Evolutionary conservation across 805 yeast species (phyloP), one percentile per base, ranked within the genome.

Genomic region (Spathaspora girioi): DNA sequence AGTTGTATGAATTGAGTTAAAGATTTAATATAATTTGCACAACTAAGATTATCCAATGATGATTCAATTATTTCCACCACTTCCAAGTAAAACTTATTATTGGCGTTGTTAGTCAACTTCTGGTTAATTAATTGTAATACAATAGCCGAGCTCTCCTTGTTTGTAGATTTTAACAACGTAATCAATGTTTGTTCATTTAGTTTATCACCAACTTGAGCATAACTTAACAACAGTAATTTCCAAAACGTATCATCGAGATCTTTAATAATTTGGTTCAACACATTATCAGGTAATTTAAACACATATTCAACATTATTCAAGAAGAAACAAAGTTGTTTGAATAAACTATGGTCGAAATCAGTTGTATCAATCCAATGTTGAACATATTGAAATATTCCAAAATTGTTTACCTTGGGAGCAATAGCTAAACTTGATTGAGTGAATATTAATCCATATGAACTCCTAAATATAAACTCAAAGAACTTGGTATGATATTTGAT

Each of bases 401-500:
- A 77, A 20, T 75, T 69, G 29, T 77, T 31, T 2, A 81, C 62
- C 58, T 78, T 82, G 12, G 78, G 80, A 38, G 61, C 64, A 8
- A 79, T 54, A 5, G 68, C 74, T 26, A 75, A 60, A 2, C 79
- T 65, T 10, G 79, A 62, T 41, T 80, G 81, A 17, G 81, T 61
- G 54, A 86, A 78, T 40, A 77, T 63, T 43, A 79, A 57, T 65
- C 78, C 78, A 35, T 67, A 64, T 3, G 46, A 14, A 6, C 11
- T 32, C 4, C 26, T 12, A 15, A 69, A 49, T 56, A 78, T 67
- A 23, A 68, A 66, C 5, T 71, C 74, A 54, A 80, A 75, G 20
- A 83, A 59, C 11, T 57, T 55, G 23, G 70, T 70, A 59, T 81
- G 83, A 46, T 66, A 67, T 56, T 73, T 78, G 1, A 82, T 76